Evolutionary conservation across 2,329 filamentous ascomycete genomes (phyloP).

Genomic region (Neonectria sp.): DNA sequence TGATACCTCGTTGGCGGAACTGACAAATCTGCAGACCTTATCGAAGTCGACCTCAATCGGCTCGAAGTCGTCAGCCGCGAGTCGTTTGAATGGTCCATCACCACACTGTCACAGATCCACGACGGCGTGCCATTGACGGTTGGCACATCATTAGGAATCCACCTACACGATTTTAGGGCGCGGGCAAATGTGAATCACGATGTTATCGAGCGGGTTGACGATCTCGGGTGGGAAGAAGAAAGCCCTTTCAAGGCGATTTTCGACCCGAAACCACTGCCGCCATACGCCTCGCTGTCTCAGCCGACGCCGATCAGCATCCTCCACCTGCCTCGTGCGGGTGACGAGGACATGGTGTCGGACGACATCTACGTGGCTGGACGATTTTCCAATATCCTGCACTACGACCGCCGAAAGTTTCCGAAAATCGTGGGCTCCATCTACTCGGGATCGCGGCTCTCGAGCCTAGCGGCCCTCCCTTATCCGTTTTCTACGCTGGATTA

Average conservation of each 20-base stretch:
- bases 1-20: slow-evolving; percentile 1
- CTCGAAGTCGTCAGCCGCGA: slow-evolving; percentile 78
- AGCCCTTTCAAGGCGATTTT: slow-evolving; percentile 60
- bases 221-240: slow-evolving; percentile 39
- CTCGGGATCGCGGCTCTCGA: slow-evolving; percentile 85
- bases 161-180: slow-evolving; percentile 83
- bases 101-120: slow-evolving; percentile 80
- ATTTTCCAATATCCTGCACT: slow-evolving; percentile 90
- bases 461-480: slow-evolving; percentile 78
- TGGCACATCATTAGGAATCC: slow-evolving; percentile 85
- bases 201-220: slow-evolving; percentile 55
- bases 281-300: slow-evolving; percentile 82
- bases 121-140: slow-evolving; percentile 82
- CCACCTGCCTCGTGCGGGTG: slow-evolving; percentile 75
- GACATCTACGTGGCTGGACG: slow-evolving; percentile 92
- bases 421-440: slow-evolving; percentile 83
- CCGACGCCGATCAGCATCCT: slow-evolving; percentile 87
- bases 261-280: slow-evolving; percentile 66
- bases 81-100: slow-evolving; percentile 86
- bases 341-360: slow-evolving; percentile 71
- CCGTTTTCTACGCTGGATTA: slow-evolving; percentile 75
- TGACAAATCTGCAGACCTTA: slow-evolving; percentile 64
- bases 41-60: slow-evolving; percentile 86
- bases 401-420: slow-evolving; percentile 90
- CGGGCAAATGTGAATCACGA: slow-evolving; percentile 52